Evolutionary conservation across 2,329 filamentous ascomycete genomes (phyloP).

Genomic region (Phialemoniopsis sp.): DNA sequence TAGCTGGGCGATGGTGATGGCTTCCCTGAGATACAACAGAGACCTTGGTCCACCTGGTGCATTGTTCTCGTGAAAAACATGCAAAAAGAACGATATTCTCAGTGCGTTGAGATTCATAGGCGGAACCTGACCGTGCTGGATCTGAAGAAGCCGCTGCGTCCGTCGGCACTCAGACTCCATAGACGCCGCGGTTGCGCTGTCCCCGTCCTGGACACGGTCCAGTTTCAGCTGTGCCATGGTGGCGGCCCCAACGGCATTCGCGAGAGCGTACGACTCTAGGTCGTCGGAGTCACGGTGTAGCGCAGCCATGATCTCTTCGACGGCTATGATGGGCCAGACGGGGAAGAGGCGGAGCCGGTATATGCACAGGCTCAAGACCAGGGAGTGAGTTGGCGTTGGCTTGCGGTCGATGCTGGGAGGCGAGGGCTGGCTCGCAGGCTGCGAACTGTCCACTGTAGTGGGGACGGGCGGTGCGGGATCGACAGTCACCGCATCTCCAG

Average conservation of each 20-base stretch:
- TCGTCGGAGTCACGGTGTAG: constrained; percentile 26
- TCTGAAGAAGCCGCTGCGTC: constrained; percentile 15
- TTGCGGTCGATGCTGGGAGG: constrained; percentile 2
- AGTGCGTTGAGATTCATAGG: constrained; percentile 32
- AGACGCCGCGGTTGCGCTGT: constrained; percentile 21
- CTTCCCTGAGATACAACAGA: constrained; percentile 42
- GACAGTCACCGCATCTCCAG: too few species aligned
- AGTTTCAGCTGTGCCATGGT: constrained; percentile 44
- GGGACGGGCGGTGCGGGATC: neutral
- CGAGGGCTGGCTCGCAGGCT: too few species aligned
- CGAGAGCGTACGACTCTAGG: constrained; percentile 31
- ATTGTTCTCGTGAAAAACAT: constrained; percentile 47
- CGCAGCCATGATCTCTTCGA: constrained; percentile 32
- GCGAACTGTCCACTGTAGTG: constrained; percentile 3
- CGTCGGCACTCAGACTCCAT: constrained; percentile 30
- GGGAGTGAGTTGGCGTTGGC: constrained; percentile 8
- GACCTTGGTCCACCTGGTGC: constrained; percentile 39
- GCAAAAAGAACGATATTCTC: constrained; percentile 44
- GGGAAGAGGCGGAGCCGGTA: constrained; percentile 47
- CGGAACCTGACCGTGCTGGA: constrained; percentile 17
- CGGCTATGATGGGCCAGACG: constrained; percentile 46
- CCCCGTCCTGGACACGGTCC: constrained; percentile 20
- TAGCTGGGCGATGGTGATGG: constrained; percentile 47
- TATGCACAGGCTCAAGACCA: constrained; percentile 31
- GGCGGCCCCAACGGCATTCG: constrained; percentile 40